Evolutionary conservation across 2,329 filamentous ascomycete genomes (phyloP).

Genomic region (Xylaria sp.): DNA sequence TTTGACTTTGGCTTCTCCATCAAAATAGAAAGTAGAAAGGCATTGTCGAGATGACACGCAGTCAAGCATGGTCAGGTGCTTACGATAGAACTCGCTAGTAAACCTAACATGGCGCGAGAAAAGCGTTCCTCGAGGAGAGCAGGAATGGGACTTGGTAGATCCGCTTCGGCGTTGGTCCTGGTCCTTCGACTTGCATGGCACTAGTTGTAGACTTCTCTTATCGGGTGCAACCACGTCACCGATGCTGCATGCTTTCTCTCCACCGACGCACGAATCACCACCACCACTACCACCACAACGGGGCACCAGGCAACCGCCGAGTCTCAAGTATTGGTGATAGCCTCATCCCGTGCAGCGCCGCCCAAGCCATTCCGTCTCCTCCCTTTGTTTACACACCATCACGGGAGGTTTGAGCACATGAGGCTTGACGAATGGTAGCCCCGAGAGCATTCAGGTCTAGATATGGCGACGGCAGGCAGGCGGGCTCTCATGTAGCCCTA

Average conservation of each 20-base stretch:
- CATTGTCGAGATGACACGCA: slow-evolving; percentile 48
- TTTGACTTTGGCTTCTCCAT: neutral
- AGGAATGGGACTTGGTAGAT: slow-evolving; percentile 4
- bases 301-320: slow-evolving; percentile 38
- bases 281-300: slow-evolving; percentile 35
- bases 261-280: slow-evolving; percentile 36
- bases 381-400: slow-evolving; percentile 21
- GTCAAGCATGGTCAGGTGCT: slow-evolving; percentile 47
- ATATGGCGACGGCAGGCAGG: slow-evolving; percentile 4
- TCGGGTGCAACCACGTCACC: slow-evolving; percentile 47
- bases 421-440: slow-evolving; percentile 3
- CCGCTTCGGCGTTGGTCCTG: neutral
- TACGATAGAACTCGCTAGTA: slow-evolving; percentile 12
- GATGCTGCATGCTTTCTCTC: slow-evolving; percentile 38
- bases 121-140: neutral
- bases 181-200: neutral
- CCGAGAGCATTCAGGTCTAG: neutral
- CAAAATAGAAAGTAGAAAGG: slow-evolving; percentile 27
- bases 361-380: slow-evolving; percentile 16
- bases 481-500: slow-evolving; percentile 17
- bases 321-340: slow-evolving; percentile 40
- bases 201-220: slow-evolving; percentile 32
- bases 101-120: slow-evolving; percentile 18
- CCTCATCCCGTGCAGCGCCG: slow-evolving; percentile 36
- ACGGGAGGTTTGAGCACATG: neutral